Base-by-base conservation (phyloP, 140 eudicot species). In the Anethum foeniculum region DNA sequence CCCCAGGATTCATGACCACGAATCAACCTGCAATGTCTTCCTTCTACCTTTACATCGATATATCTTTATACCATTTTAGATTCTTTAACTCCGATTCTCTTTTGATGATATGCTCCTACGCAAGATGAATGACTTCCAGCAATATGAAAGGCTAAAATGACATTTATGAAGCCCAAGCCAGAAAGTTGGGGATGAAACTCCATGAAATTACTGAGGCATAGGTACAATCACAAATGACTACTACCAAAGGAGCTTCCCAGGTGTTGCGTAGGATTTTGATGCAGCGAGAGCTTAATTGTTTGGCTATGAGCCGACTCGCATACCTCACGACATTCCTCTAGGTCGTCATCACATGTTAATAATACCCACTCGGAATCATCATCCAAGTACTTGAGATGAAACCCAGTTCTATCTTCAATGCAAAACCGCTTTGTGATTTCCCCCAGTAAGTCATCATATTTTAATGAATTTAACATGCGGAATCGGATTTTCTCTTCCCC, bases 321-420 rank as follows among this genome's bases (percentile, higher is more conserved):
- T 30, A 94, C 93, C 58, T 94, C 95, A 10, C 92, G 38, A 71
- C 98, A 94, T 75, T 94, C 98, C 83, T 90, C 95, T 44, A 94
- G 82, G 77, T 94, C 98, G 44, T 88, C 96, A 88, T 92, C 92
- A 74, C 97, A 92, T 11, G 98, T 94, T 48, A 94, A 82, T 67
- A 94, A 80, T 16, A 94, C 96, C 98, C 98, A 94, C 76, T 94
- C 98, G 0, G 89, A 88, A 78, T 94, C 98, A 88, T 94, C 98
- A 54, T 94, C 98, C 72, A 94, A 86, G 87, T 94, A 94, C 80
- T 92, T 94, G 77, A 94, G 83, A 41, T 90, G 95, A 80, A 79
- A 87, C 84, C 85, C 90, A 38, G 72, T 69, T 43, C 80, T 82
- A 54, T 88, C 85, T 30, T 81, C 86, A 76, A 90, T 76, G 38